A percentile compares a stretch with the other conserved stretches of the same genome.
These are phyloP conservation scores for Stentor roeselii DNA, from an alignment of 73 alveolate species.

Conservation along the genomic window DNA sequence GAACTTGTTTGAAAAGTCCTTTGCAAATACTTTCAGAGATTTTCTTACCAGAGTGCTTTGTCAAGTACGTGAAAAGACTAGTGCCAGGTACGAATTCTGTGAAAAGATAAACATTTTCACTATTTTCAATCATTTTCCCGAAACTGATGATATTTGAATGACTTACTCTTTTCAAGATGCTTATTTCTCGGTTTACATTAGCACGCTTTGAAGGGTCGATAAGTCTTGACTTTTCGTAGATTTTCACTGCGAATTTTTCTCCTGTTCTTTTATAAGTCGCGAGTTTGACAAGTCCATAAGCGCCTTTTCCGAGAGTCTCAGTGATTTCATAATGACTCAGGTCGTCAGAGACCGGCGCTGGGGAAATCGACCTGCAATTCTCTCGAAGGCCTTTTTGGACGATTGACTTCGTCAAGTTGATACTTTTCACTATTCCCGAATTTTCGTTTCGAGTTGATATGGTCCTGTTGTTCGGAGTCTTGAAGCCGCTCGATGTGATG, in stretches of 20 bases:
- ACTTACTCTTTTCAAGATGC: slow-evolving; percentile 40
- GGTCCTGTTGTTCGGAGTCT: neutral
- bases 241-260: slow-evolving; percentile 40
- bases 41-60: slow-evolving; percentile 37
- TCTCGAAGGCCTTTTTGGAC: neutral
- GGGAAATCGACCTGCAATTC: neutral
- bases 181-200: slow-evolving; percentile 30
- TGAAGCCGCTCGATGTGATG: neutral
- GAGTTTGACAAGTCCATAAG: slow-evolving; percentile 72
- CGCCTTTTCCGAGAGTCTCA: slow-evolving; percentile 71
- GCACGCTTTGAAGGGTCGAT: slow-evolving; percentile 14
- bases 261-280: slow-evolving; percentile 51
- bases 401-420: neutral
- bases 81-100: slow-evolving; percentile 64
- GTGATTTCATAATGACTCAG: slow-evolving; percentile 40
- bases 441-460: neutral
- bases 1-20: slow-evolving; percentile 63
- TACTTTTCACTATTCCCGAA: too few relatives aligned
- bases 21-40: slow-evolving; percentile 63
- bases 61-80: slow-evolving; percentile 42
- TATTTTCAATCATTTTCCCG: slow-evolving; percentile 57
- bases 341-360: neutral
- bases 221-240: slow-evolving; percentile 33
- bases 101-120: slow-evolving; percentile 45
- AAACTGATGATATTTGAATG: slow-evolving; percentile 65